Evolutionary conservation across 2,329 filamentous ascomycete species (phyloP).

Genomic region (Lasiodiplodia hormozganensis): DNA sequence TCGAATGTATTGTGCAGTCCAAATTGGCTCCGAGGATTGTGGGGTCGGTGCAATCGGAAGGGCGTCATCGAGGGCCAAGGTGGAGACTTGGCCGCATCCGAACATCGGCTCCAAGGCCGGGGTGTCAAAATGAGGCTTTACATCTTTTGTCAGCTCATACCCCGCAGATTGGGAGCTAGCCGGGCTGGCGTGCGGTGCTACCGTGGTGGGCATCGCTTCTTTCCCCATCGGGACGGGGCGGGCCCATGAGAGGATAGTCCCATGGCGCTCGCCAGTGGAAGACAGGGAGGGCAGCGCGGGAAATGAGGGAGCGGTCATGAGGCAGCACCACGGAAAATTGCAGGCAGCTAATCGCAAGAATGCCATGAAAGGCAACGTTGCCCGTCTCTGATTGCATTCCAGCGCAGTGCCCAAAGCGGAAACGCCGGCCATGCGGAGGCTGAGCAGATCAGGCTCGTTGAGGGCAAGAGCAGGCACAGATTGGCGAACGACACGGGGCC

Average conservation of each 20-base stretch:
- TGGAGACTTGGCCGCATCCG: conserved; percentile 23
- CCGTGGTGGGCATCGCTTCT: conserved; percentile 1
- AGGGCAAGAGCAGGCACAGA: conserved; percentile 79
- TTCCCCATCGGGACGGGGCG: neutral
- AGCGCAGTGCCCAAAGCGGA: conserved; percentile 63
- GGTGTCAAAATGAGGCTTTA: neutral
- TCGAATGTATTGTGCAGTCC: conserved; percentile 2
- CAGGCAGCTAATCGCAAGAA: conserved; percentile 43
- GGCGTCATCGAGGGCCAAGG: conserved; percentile 15
- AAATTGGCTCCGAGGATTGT: conserved; percentile 23
- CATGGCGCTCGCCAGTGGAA: conserved; percentile 15
- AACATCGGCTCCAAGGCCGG: conserved; percentile 13
- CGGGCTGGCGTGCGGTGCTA: neutral
- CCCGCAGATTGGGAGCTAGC: conserved; percentile 9
- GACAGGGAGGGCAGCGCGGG: conserved; percentile 1
- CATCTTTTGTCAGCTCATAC: neutral
- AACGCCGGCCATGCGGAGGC: conserved; percentile 75
- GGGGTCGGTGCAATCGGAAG: conserved; percentile 6
- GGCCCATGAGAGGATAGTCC: neutral
- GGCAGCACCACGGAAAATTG: conserved; percentile 22
- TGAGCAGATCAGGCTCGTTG: conserved; percentile 72
- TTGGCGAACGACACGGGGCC: conserved; percentile 66
- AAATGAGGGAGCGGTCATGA: conserved; percentile 14
- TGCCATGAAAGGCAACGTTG: conserved; percentile 64
- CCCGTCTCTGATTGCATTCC: conserved; percentile 73